Percentiles rank a stretch among this genome's conserved stretches.
These are phyloP conservation scores for Phaseolus lunatus DNA, from an alignment of 306 rosid species.

Conservation along the genomic window DNA sequence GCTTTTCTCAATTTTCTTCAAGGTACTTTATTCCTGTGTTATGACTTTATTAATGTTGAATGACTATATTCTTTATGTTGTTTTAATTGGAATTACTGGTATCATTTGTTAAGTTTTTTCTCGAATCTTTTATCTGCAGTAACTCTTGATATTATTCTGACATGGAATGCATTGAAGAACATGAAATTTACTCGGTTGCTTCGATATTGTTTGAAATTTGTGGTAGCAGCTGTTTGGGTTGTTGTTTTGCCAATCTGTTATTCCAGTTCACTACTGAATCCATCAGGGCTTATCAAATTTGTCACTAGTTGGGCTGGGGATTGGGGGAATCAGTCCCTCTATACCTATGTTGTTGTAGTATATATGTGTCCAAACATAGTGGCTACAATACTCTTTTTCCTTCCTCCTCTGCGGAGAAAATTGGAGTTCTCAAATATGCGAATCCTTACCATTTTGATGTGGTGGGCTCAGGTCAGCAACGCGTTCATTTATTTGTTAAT, in stretches of 20 bases:
- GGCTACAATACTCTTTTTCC: conserved; percentile 81
- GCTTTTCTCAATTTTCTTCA: conserved; percentile 90
- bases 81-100: background rate
- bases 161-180: conserved; percentile 88
- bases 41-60: conserved; percentile 2
- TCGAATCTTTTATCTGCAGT: conserved; percentile 62
- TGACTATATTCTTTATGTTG: conserved; percentile 26
- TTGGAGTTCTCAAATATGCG: conserved; percentile 83
- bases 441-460: conserved; percentile 74
- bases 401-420: conserved; percentile 80
- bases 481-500: conserved; percentile 32
- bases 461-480: conserved; percentile 97
- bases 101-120: conserved; percentile 25
- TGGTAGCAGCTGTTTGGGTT: conserved; percentile 84
- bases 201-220: conserved; percentile 87
- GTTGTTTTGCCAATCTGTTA: conserved; percentile 84
- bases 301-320: conserved; percentile 87
- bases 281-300: conserved; percentile 74
- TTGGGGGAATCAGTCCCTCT: conserved; percentile 76
- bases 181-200: conserved; percentile 84
- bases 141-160: conserved; percentile 78
- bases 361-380: conserved; percentile 82
- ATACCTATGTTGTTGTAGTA: conserved; percentile 69
- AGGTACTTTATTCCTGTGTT: conserved; percentile 59
- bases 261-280: conserved; percentile 78